Evolutionary conservation across 2,329 filamentous ascomycete genomes (phyloP), one percentile per base, ranked within the genome.

Genomic region (Epicoccum nigrum): DNA sequence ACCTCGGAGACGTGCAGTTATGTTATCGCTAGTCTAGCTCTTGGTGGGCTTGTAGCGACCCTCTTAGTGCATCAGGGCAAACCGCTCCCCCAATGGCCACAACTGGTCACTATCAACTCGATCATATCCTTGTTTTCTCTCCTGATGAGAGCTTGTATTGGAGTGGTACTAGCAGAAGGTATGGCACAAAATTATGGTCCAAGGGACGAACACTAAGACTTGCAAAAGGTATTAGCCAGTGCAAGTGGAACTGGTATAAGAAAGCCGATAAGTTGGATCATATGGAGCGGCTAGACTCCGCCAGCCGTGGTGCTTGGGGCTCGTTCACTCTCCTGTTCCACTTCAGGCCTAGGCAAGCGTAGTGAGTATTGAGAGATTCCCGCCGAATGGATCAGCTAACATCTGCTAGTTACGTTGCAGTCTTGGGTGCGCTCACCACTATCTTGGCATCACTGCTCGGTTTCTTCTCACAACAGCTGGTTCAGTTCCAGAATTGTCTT

Each of bases 251-350:
- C n/a, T 55, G 52, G 52, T 50, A 44, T 30, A 38, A 43, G 0
- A 53, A 50, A 45, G 15, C 48, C 16, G 17, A 43, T 11, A 52
- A 34, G 41, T 34, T 58, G 2, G 23, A 35, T 13, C 40, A 58
- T 8, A 53, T 58, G 28, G 45, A 50, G 35, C 33, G 41, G 11
- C 51, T 58, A 4, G 55, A 58, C 34, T 45, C 25, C 13, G 55
- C 55, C 7, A 58, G 55, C 45, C 52, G 55, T 27, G 52, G 55
- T 23, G 21, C 55, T 17, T 58, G 55, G 55, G 55, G 52, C 15
- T 51, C 47, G 15, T 20, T 56, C 27, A 11, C 41, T 1, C 39
- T 58, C 4, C 41, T 56, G 4, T 27, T 20, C 13, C 20, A 39
- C n/a, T 16, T 39, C 34, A 16, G 8, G 21, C 20, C 13, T 16